Evolutionary conservation across 345 rosid genomes (phyloP).

Genomic region (Acer saccharum): DNA sequence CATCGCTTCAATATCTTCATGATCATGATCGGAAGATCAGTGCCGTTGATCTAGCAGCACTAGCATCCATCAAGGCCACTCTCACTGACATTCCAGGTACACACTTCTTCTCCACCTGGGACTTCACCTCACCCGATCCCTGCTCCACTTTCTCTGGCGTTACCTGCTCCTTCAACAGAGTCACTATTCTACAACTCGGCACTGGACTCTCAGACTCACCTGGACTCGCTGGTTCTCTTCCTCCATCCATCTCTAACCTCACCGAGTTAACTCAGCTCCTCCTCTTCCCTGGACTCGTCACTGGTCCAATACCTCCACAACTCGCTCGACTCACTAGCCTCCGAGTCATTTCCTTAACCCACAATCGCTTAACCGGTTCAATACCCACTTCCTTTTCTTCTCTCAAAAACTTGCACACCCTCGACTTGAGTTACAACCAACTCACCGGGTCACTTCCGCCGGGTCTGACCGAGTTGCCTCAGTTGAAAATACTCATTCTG

Average conservation of each 20-base stretch:
- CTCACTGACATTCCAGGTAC: slow-evolving; percentile 69
- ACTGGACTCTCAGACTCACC: slow-evolving; percentile 46
- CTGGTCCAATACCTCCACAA: slow-evolving; percentile 76
- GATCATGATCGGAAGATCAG: slow-evolving; percentile 10
- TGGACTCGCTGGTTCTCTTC: slow-evolving; percentile 76
- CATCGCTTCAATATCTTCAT: slow-evolving; percentile 11
- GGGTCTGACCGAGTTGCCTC: slow-evolving; percentile 38
- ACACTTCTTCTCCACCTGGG: slow-evolving; percentile 64
- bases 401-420: slow-evolving; percentile 62
- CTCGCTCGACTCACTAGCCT: slow-evolving; percentile 55
- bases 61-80: slow-evolving; percentile 48
- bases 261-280: slow-evolving; percentile 67
- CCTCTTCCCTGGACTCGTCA: slow-evolving; percentile 76
- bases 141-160: slow-evolving; percentile 67
- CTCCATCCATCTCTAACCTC: slow-evolving; percentile 61
- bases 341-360: slow-evolving; percentile 68
- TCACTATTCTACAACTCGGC: slow-evolving; percentile 55
- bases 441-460: slow-evolving; percentile 66
- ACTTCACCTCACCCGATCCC: slow-evolving; percentile 55
- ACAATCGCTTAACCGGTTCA: slow-evolving; percentile 78
- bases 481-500: slow-evolving; percentile 57
- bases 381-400: slow-evolving; percentile 59
- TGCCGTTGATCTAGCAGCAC: slow-evolving; percentile 43
- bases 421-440: slow-evolving; percentile 76
- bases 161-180: slow-evolving; percentile 53